Conservation (phyloP, 805 yeast species). For the Cyberlindnera mycetangii region DNA sequence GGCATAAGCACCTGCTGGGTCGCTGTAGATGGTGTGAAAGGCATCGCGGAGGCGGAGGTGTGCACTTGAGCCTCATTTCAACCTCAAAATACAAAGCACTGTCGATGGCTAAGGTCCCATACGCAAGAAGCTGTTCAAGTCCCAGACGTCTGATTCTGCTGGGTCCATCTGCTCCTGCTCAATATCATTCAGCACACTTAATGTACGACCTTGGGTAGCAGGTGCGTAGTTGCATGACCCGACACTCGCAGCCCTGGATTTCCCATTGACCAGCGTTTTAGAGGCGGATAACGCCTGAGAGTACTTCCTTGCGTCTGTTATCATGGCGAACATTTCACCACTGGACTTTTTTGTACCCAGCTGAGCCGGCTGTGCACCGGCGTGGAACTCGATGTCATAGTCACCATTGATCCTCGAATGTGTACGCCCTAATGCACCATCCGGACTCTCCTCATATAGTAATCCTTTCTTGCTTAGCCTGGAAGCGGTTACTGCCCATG, state of each 20-base stretch:
- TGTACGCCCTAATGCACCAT: not conserved
- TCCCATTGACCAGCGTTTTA: not conserved
- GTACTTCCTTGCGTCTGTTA: not conserved
- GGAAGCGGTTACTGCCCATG: slow-evolving; percentile 47
- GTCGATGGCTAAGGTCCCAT: too few relatives aligned
- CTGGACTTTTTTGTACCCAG: too few relatives aligned
- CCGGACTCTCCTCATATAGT: not conserved
- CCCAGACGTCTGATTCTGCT: too few relatives aligned
- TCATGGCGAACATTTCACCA: not conserved
- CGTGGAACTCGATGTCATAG: not conserved
- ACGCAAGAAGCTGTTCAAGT: too few relatives aligned
- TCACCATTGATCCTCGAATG: not conserved
- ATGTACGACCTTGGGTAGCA: not conserved
- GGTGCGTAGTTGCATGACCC: not conserved
- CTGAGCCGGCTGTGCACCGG: too few relatives aligned
- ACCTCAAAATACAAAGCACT: too few relatives aligned
- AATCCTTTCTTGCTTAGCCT: slow-evolving; percentile 1
- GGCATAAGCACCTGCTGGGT: too few relatives aligned
- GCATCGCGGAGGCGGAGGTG: too few relatives aligned
- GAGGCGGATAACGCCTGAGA: slow-evolving; percentile 1
- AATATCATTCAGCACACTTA: not conserved
- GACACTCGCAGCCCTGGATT: not conserved
- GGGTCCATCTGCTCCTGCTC: not conserved
- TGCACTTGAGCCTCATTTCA: too few relatives aligned
- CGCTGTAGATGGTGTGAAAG: too few relatives aligned